A percentile compares a stretch with the other conserved stretches of the same genome.
phyloP scores from a whole-genome alignment of 495 filamentous ascomycete genomes.

The Trichoderma gamsii region DNA sequence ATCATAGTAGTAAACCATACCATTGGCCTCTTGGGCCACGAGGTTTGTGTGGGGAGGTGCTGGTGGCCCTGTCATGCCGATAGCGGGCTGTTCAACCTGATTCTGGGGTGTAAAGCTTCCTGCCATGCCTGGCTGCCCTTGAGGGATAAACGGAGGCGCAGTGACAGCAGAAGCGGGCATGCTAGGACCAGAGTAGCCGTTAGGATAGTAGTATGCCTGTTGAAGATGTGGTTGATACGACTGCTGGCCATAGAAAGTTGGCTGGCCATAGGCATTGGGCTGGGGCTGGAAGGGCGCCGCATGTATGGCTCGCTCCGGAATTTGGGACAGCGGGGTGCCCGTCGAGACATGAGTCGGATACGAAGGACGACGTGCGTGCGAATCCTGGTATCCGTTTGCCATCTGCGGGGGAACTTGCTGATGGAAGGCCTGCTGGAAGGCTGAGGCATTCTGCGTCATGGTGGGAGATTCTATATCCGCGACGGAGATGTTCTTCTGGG shows the following conservation, averaged over 20 bases:
- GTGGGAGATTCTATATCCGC: conserved; percentile 88
- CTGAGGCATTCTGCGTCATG: conserved; percentile 56
- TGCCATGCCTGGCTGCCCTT: conserved; percentile 46
- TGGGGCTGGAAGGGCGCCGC: conserved; percentile 92
- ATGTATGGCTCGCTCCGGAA: conserved; percentile 90
- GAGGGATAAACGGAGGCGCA: conserved; percentile 53
- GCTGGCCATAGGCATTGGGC: conserved; percentile 58
- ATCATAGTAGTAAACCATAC: conserved; percentile 94
- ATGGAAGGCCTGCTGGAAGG: conserved; percentile 83
- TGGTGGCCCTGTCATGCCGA: conserved; percentile 19
- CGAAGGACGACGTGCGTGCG: conserved; percentile 65
- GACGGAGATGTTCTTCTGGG: conserved; percentile 90
- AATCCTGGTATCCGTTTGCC: conserved; percentile 52
- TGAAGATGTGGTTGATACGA: conserved; percentile 46
- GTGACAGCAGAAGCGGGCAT: conserved; percentile 46
- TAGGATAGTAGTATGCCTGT: conserved; percentile 52
- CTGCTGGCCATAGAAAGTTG: conserved; percentile 55
- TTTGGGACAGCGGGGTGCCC: conserved; percentile 87
- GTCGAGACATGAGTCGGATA: conserved; percentile 68
- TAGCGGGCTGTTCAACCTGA: conserved; percentile 19
- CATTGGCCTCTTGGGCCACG: conserved; percentile 86
- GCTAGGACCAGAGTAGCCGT: conserved; percentile 44
- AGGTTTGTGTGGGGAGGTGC: conserved; percentile 51
- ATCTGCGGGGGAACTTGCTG: conserved; percentile 77
- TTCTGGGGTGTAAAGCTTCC: conserved; percentile 43